Conservation (phyloP, 192 early-diverging fungal species). For the Geranomyces variabilis region DNA sequence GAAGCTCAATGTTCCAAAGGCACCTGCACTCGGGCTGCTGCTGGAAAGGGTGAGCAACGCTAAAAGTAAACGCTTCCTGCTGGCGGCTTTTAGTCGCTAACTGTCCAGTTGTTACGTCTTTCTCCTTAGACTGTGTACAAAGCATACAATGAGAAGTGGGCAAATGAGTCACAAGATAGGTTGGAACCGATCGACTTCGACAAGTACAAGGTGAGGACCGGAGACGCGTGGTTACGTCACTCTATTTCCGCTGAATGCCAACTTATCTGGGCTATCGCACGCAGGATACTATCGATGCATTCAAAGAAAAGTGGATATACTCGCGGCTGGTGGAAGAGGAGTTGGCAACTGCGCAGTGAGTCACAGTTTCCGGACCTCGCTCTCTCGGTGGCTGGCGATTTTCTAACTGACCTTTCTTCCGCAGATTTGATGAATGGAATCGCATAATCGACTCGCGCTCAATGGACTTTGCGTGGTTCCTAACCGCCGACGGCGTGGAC, state of each 20-base stretch:
- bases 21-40: conserved; percentile 86
- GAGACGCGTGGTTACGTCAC: no score
- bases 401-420: neutral
- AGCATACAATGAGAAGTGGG: conserved; percentile 32
- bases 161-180: neutral
- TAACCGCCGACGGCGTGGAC: conserved; percentile 67
- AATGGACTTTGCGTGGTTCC: conserved; percentile 60
- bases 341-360: conserved; percentile 60
- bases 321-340: conserved; percentile 78
- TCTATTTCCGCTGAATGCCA: neutral
- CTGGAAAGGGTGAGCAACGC: conserved; percentile 66
- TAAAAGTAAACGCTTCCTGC: no score
- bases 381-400: neutral
- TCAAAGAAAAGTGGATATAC: conserved; percentile 91
- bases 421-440: conserved; percentile 67
- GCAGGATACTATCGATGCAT: conserved; percentile 73
- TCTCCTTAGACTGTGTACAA: conserved; percentile 20
- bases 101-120: no score
- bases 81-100: no score
- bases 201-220: conserved; percentile 11
- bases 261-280: conserved; percentile 1
- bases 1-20: conserved; percentile 95
- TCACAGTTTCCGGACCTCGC: no score
- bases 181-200: conserved; percentile 12
- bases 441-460: conserved; percentile 59